Percentiles rank a stretch among this genome's conserved stretches.
Conservation (phyloP, 2,329 filamentous ascomycete genomes). For the Arachnopeziza araneosa region DNA sequence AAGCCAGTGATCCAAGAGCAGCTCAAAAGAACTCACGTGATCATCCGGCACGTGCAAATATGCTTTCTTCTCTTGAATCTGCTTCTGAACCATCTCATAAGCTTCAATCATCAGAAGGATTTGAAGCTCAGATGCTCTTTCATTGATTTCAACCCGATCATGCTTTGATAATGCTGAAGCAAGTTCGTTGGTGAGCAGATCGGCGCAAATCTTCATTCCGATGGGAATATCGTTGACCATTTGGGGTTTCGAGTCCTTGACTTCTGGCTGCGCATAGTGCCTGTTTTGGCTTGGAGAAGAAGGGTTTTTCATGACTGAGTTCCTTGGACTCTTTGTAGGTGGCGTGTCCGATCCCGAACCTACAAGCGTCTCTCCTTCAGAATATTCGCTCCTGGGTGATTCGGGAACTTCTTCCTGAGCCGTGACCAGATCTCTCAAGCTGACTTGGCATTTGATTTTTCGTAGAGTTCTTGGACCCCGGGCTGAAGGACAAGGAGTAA, state of each 20-base stretch:
- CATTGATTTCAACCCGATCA: slow-evolving; percentile 9
- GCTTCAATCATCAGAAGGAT: slow-evolving; percentile 30
- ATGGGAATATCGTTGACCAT: slow-evolving; percentile 14
- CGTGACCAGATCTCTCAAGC: slow-evolving; percentile 23
- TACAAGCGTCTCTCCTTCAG: slow-evolving; percentile 19
- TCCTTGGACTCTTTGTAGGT: slow-evolving; percentile 1
- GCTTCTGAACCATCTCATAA: slow-evolving; percentile 24
- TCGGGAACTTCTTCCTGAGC: slow-evolving; percentile 9
- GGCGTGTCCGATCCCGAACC: slow-evolving; percentile 16
- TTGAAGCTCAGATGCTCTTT: slow-evolving; percentile 24
- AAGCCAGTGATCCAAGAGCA: slow-evolving; percentile 26
- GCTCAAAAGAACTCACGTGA: slow-evolving; percentile 18
- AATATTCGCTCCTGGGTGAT: slow-evolving; percentile 1
- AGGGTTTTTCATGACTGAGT: background rate
- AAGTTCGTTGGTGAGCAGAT: slow-evolving; percentile 26
- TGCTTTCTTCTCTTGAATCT: slow-evolving; percentile 16
- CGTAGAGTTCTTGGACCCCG: slow-evolving; percentile 13
- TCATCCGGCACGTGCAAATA: slow-evolving; percentile 7
- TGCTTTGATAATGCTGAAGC: slow-evolving; percentile 18
- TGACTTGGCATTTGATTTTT: slow-evolving; percentile 27
- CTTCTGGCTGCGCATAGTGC: background rate
- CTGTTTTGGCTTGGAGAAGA: background rate
- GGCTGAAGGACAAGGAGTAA: slow-evolving; percentile 4
- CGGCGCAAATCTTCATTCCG: slow-evolving; percentile 25
- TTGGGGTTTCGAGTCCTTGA: background rate